phyloP scores from a whole-genome alignment of 495 filamentous ascomycete species.

The Saxispiralis lemnorum region DNA sequence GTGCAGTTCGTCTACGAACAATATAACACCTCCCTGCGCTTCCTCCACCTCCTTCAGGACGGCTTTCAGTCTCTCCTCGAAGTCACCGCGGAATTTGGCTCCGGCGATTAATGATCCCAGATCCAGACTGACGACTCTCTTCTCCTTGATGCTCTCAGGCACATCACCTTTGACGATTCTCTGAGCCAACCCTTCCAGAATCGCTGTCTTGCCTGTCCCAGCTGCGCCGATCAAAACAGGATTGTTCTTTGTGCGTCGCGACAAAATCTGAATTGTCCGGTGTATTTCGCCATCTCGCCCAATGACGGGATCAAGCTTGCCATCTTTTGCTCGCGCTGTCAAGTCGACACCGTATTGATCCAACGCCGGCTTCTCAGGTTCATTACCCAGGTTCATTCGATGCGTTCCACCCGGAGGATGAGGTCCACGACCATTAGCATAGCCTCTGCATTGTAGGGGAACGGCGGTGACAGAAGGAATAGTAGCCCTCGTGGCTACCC shows the following conservation, averaged over 20 bases:
- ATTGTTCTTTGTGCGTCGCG: constrained; percentile 89
- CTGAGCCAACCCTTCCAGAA: constrained; percentile 81
- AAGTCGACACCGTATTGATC: constrained; percentile 86
- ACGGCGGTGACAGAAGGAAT: neutral
- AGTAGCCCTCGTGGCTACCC: neutral
- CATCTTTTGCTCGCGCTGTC: constrained; percentile 66
- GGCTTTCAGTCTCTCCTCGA: constrained; percentile 82
- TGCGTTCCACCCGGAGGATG: constrained; percentile 82
- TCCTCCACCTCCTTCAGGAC: constrained; percentile 83
- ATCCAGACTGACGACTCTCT: constrained; percentile 71
- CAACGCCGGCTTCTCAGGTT: constrained; percentile 65
- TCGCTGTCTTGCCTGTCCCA: constrained; percentile 89
- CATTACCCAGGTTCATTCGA: constrained; percentile 67
- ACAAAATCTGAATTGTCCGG: constrained; percentile 83
- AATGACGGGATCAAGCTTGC: constrained; percentile 91
- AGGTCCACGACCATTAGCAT: constrained; percentile 54
- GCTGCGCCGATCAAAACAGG: constrained; percentile 84
- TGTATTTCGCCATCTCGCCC: constrained; percentile 82
- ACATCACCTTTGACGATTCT: constrained; percentile 85
- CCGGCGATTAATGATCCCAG: constrained; percentile 85
- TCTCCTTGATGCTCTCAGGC: constrained; percentile 91
- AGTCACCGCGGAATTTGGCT: constrained; percentile 88
- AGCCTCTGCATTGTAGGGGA: constrained; percentile 30
- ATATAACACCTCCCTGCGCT: constrained; percentile 70
- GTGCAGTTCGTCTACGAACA: constrained; percentile 94